Base-by-base conservation (phyloP, 2,329 filamentous ascomycete species). In the Aspergillus vadensis region DNA sequence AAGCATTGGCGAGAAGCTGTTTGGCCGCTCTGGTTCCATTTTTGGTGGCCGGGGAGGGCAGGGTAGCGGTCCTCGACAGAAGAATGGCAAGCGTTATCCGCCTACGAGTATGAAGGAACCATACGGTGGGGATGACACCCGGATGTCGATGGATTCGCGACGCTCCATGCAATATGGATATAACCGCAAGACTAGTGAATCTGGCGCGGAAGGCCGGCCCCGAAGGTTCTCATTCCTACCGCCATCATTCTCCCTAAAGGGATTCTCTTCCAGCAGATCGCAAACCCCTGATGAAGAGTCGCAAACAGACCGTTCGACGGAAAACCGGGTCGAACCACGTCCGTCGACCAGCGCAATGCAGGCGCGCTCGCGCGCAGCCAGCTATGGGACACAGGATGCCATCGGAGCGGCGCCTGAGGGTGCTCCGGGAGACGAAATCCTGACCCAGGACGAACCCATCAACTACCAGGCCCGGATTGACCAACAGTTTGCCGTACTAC, bases 51-150 rank as follows among this genome's bases (percentile, higher is more conserved):
- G 78, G 50, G 66, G 71, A 32, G 67, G 69, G 49, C 73, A 78
- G 49, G 66, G 70, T 30, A 67, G 69, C 56, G 70, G 72, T 43
- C 61, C 77, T 64, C 76, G 83, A 61, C 70, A 79, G 8, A 84
- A 83, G 59, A 70, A 76, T 59, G 78, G 82, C 64, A 87, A 91
- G 73, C 88, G 88, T 63, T 96, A 97, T 71, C 94, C 94, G 58
- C 94, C 94, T 4, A 90, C 94, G 51, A 97, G 92, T 79, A 96
- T 97, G 92, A 86, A 89, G 63, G 89, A 89, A 64, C 82, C 86
- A 2, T 86, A 90, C 75, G 80, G 86, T 5, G 83, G 83, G 51
- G 82, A 81, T 36, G 85, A 87, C 41, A 76, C 82, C 12, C 82
- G 90, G 51, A 81, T 82, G 43, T 93, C 90, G 1, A 86, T 91